These are phyloP conservation scores for Zelonia costaricensis DNA, from an alignment of 208 protist species.

Conservation along the genomic window DNA sequence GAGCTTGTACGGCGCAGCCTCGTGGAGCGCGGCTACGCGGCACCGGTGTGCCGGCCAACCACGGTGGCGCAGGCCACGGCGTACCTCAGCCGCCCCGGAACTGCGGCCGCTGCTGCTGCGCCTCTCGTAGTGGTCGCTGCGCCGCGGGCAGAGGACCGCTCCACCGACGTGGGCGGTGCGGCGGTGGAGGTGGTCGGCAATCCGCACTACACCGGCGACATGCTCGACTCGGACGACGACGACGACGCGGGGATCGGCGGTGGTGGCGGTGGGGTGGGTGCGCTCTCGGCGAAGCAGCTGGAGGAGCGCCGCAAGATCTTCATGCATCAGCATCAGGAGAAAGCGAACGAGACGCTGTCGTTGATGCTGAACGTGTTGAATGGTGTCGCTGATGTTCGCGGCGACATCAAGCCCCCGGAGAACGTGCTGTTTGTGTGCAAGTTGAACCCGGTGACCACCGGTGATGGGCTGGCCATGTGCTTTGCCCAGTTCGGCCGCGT, in stretches of 20 bases:
- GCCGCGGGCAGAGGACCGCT: no score
- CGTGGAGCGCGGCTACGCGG: neutral
- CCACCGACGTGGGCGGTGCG: constrained; percentile 1
- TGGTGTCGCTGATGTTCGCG: constrained; percentile 91
- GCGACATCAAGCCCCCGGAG: constrained; percentile 95
- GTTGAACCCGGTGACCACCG: constrained; percentile 96
- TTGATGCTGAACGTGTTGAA: constrained; percentile 96
- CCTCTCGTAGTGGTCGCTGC: constrained; percentile 3
- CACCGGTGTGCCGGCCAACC: neutral
- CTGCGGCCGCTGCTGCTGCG: neutral
- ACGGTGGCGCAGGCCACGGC: constrained; percentile 10
- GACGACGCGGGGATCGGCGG: constrained; percentile 11
- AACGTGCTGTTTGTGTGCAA: constrained; percentile 99
- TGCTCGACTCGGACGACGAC: constrained; percentile 78
- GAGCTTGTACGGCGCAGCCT: constrained; percentile 4
- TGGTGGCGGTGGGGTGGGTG: neutral
- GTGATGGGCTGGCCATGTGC: constrained; percentile 95
- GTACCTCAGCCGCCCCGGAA: constrained; percentile 6
- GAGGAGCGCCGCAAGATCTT: constrained; percentile 20
- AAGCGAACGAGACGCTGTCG: constrained; percentile 64
- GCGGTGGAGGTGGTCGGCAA: constrained; percentile 52
- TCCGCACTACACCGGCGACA: constrained; percentile 62
- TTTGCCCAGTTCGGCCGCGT: constrained; percentile 97
- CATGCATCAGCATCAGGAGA: constrained; percentile 50
- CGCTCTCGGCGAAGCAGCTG: constrained; percentile 19